These are phyloP conservation scores for Collariella sp. DNA, from an alignment of 495 filamentous ascomycete genomes.

Conservation along the genomic window DNA sequence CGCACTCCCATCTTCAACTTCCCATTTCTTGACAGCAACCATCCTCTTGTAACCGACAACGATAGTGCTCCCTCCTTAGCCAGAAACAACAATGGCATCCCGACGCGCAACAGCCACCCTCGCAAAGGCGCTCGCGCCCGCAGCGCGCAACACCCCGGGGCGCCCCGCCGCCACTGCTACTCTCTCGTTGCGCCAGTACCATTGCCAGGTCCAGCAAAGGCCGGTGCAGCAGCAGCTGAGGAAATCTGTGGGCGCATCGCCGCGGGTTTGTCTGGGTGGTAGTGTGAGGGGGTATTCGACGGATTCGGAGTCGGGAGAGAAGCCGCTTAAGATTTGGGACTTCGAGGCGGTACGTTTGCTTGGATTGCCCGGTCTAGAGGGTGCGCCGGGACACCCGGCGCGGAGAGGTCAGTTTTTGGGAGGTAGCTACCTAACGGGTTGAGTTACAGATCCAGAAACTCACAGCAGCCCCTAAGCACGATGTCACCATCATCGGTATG, in stretches of 20 bases:
- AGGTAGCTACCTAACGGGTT: too few species aligned
- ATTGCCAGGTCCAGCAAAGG: background rate
- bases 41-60: too few species aligned
- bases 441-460: constrained; percentile 15
- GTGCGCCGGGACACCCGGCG: background rate
- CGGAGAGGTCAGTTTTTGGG: too few species aligned
- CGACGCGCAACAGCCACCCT: constrained; percentile 7
- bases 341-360: constrained; percentile 37
- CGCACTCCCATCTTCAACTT: background rate
- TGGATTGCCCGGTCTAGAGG: background rate
- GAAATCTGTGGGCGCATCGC: background rate
- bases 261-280: background rate
- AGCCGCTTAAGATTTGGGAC: constrained; percentile 33
- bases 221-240: background rate
- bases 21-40: background rate
- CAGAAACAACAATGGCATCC: constrained; percentile 4
- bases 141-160: too few species aligned
- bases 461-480: constrained; percentile 2
- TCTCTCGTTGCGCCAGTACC: background rate
- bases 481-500: constrained; percentile 14
- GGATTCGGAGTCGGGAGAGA: background rate
- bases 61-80: too few species aligned
- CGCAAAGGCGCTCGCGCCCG: background rate
- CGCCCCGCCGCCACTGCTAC: too few species aligned
- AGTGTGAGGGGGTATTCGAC: constrained; percentile 8